phyloP scores from a whole-genome alignment of 148 eudicot genomes.

The Camellia lanceoleosa region DNA sequence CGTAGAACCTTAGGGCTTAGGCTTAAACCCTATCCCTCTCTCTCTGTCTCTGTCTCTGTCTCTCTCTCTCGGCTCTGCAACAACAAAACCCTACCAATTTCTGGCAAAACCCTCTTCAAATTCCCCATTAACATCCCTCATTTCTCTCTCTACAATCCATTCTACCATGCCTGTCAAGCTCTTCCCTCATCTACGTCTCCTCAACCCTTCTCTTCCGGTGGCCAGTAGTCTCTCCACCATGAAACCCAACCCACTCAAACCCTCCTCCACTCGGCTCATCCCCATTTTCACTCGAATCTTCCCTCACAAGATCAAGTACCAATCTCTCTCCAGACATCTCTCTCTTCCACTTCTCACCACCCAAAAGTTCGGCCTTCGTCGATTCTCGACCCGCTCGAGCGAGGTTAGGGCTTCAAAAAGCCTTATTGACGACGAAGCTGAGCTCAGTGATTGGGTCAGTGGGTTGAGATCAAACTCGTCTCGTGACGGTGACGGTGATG shows the following conservation, averaged over 20 bases:
- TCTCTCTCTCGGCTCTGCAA: background rate
- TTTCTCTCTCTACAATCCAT: no score
- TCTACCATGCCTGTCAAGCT: constrained; percentile 47
- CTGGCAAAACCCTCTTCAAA: background rate
- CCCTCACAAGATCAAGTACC: constrained; percentile 54
- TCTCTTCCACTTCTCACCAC: constrained; percentile 25
- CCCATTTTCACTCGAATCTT: constrained; percentile 48
- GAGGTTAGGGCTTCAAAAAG: constrained; percentile 46
- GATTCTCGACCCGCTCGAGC: constrained; percentile 38
- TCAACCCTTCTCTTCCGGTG: constrained; percentile 36
- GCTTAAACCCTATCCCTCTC: constrained; percentile 26
- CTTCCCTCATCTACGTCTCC: constrained; percentile 31
- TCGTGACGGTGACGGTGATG: constrained; percentile 22
- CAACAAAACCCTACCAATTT: background rate
- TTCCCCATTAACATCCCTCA: background rate
- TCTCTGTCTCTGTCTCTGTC: background rate
- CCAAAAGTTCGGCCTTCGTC: constrained; percentile 12
- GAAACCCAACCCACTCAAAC: constrained; percentile 29
- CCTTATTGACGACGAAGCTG: constrained; percentile 81
- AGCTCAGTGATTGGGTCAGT: constrained; percentile 70
- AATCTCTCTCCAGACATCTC: constrained; percentile 18
- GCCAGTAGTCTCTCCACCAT: constrained; percentile 37
- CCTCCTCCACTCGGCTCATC: constrained; percentile 6
- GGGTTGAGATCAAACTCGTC: constrained; percentile 56
- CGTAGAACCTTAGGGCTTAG: background rate